Percentiles rank a stretch among this genome's conserved stretches.
Evolutionary conservation across 495 filamentous ascomycete species (phyloP).

Genomic region (Chaetomium fimeti): DNA sequence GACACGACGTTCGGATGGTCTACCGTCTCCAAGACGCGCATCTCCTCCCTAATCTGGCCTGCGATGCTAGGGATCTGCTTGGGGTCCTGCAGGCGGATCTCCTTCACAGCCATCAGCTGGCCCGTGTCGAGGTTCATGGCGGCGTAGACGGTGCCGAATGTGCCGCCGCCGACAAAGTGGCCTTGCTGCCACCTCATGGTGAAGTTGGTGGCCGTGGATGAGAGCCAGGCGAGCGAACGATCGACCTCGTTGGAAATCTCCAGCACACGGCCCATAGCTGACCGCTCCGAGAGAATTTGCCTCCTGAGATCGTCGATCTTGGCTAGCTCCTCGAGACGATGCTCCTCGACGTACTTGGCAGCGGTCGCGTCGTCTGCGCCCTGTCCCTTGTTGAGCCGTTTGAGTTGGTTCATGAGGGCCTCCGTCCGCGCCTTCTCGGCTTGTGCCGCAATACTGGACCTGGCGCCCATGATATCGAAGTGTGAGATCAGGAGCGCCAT

Average conservation of each 20-base stretch:
- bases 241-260: constrained; percentile 95
- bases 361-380: constrained; percentile 85
- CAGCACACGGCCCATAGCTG: constrained; percentile 82
- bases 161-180: constrained; percentile 93
- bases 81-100: constrained; percentile 95
- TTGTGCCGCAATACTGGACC: constrained; percentile 88
- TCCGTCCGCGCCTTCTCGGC: constrained; percentile 74
- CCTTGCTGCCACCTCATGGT: constrained; percentile 97
- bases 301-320: constrained; percentile 76
- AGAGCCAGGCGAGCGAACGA: constrained; percentile 87
- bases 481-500: constrained; percentile 98
- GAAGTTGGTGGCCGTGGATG: constrained; percentile 90
- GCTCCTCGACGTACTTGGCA: constrained; percentile 64
- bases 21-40: constrained; percentile 90
- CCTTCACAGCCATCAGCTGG: constrained; percentile 96
- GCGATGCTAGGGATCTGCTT: constrained; percentile 93
- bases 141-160: constrained; percentile 94
- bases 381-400: constrained; percentile 70
- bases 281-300: constrained; percentile 80
- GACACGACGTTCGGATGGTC: constrained; percentile 97
- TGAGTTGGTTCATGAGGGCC: constrained; percentile 67
- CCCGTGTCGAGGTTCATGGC: constrained; percentile 96
- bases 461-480: constrained; percentile 97
- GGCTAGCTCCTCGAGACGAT: constrained; percentile 65
- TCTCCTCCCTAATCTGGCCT: constrained; percentile 90